phyloP scores from a whole-genome alignment of 2,329 filamentous ascomycete genomes.

The Pseudocercospora fijiensis region DNA sequence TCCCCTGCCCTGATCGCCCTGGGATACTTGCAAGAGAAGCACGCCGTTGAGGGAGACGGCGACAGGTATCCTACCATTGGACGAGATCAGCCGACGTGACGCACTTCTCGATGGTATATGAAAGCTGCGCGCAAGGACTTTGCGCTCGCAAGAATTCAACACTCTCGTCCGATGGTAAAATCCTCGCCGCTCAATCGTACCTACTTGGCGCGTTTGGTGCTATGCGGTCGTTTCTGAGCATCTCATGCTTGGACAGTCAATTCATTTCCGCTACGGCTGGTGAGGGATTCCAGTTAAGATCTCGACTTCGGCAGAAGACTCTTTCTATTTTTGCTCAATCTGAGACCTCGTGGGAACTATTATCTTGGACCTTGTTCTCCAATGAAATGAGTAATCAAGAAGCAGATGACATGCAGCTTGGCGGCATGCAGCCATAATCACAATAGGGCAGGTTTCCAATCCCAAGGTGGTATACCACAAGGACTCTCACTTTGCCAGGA shows the following conservation, averaged over 20 bases:
- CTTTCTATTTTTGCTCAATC: background rate
- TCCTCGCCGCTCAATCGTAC: background rate
- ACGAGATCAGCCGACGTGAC: background rate
- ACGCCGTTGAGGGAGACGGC: background rate
- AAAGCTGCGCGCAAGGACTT: background rate
- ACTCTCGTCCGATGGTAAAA: background rate
- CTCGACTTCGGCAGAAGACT: background rate
- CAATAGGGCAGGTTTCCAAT: background rate
- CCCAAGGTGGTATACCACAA: background rate
- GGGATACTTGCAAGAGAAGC: background rate
- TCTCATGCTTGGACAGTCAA: background rate
- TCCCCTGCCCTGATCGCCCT: background rate
- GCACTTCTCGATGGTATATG: background rate
- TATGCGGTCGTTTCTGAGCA: background rate
- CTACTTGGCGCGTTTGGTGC: background rate
- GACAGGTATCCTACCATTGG: background rate
- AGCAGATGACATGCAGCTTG: background rate
- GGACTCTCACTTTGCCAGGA: background rate
- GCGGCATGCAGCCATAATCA: background rate
- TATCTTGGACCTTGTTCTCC: background rate
- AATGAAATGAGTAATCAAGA: background rate
- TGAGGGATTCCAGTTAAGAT: background rate
- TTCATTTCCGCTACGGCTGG: background rate
- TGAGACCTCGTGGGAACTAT: background rate
- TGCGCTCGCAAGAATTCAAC: background rate